Evolutionary conservation across 2,329 filamentous ascomycete species (phyloP).

Genomic region (Penicillium sp.): DNA sequence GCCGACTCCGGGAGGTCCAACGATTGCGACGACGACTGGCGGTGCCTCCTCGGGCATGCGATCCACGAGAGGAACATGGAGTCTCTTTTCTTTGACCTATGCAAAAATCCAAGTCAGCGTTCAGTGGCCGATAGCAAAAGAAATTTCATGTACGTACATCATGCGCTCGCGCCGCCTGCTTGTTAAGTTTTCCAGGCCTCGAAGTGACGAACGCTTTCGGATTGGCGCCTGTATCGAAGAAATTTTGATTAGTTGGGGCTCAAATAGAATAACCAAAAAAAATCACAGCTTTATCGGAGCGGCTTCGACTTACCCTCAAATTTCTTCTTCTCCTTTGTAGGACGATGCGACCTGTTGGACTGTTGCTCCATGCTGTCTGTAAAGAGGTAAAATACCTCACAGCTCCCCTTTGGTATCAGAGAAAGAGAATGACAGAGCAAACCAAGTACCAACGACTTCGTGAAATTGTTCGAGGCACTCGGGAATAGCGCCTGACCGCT

Average conservation of each 20-base stretch:
- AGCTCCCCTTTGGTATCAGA: constrained; percentile 18
- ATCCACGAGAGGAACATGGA: constrained; percentile 96
- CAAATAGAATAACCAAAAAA: constrained; percentile 1
- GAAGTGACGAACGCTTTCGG: constrained; percentile 89
- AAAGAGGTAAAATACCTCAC: constrained; percentile 32
- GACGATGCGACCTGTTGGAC: constrained; percentile 80
- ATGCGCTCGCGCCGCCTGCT: constrained; percentile 61
- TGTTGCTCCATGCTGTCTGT: constrained; percentile 72
- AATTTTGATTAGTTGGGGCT: constrained; percentile 11
- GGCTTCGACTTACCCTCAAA: constrained; percentile 54
- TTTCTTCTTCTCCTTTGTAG: constrained; percentile 87
- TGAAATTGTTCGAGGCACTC: not conserved
- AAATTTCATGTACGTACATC: constrained; percentile 46
- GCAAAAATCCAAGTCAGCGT: constrained; percentile 17
- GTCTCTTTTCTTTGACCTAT: constrained; percentile 88
- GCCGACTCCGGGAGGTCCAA: constrained; percentile 86
- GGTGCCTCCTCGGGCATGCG: constrained; percentile 93
- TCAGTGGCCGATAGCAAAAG: not conserved
- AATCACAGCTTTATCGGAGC: constrained; percentile 14
- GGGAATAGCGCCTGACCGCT: not conserved
- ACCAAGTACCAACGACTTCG: constrained; percentile 13
- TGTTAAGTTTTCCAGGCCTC: constrained; percentile 77
- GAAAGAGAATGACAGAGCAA: constrained; percentile 16
- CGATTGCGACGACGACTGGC: constrained; percentile 87
- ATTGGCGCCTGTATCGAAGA: constrained; percentile 63